Base-by-base conservation (phyloP, 352 stramenopile species). In the Pythium sukuiense region DNA sequence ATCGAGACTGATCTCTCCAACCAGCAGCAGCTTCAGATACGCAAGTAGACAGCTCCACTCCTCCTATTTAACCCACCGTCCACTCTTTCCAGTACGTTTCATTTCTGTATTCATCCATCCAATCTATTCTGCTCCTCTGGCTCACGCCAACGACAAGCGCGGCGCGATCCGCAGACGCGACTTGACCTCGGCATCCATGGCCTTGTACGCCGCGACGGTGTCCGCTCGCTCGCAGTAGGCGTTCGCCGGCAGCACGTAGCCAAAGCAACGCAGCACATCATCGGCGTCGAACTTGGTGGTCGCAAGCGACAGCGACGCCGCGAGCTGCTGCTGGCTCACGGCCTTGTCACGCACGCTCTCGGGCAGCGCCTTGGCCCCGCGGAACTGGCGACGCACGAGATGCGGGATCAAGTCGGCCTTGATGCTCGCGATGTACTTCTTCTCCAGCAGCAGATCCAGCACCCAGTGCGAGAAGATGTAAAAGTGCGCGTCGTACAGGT, bases 401-500 rank as follows among this genome's bases (percentile, higher is more conserved):
- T 91, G 83, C 41, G 86, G 86, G 29, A 95, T 80, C 3, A 95
- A 64, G 46, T 95, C 86, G 41, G 81, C 78, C 68, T 95, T 92
- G 70, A 95, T 92, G 64, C 83, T 95, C 27, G 78, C 76, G 60
- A 95, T 90, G 73, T 90, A 85, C 70, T 92, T 90, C 70, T 92
- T 95, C 70, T 92, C 84, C 41, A 84, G 67, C 61, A 94, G 56
- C 41, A 92, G 66, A 32, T 92, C 81, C 9, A 94, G 61, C 50
- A 94, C 84, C 84, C 86, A 92, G 66, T 92, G 84, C 48, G 86
- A 85, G 59, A 94, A 94, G 60, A 94, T 87, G 79, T 93, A 94
- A 46, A 94, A 85, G 65, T 94, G 86, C 43, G 80, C 73, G 59
- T 94, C 86, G 67, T 92, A 93, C 55, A 93, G 70, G 41, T 94